Evolutionary conservation across 208 protist genomes (phyloP).

Genomic region (Angomonas deanei): DNA sequence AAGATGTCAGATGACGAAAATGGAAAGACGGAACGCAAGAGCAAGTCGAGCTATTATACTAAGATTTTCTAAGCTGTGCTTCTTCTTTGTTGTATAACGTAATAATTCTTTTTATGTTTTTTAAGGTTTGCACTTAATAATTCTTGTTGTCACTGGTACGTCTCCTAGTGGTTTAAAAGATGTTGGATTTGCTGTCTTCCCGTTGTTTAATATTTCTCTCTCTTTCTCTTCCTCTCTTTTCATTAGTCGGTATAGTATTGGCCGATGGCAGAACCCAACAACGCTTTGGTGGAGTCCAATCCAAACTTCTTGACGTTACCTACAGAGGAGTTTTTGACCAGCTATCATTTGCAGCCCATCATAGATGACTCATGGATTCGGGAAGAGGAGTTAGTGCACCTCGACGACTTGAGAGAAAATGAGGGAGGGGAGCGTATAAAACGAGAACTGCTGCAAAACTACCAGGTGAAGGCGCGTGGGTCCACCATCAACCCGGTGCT

Average conservation of each 20-base stretch:
- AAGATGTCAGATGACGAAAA: too few relatives aligned
- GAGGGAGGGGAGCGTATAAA: slow-evolving; percentile 55
- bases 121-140: too few relatives aligned
- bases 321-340: slow-evolving; percentile 48
- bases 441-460: slow-evolving; percentile 64
- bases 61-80: too few relatives aligned
- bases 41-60: too few relatives aligned
- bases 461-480: slow-evolving; percentile 20
- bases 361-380: slow-evolving; percentile 86
- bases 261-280: too few relatives aligned
- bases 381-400: slow-evolving; percentile 53
- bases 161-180: too few relatives aligned
- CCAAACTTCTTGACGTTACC: slow-evolving; percentile 55
- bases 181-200: slow-evolving; percentile 1
- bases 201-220: slow-evolving; percentile 5
- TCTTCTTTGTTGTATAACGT: too few relatives aligned
- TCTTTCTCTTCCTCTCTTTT: slow-evolving; percentile 12
- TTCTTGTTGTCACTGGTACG: too few relatives aligned
- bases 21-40: too few relatives aligned
- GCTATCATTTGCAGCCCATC: slow-evolving; percentile 37
- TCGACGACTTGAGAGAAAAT: slow-evolving; percentile 60
- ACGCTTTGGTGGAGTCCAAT: too few relatives aligned
- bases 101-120: too few relatives aligned
- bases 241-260: background rate
- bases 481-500: slow-evolving; percentile 51